Evolutionary conservation across 768 basidiomycete species (phyloP).

Genomic region (Lentinula lateritia): DNA sequence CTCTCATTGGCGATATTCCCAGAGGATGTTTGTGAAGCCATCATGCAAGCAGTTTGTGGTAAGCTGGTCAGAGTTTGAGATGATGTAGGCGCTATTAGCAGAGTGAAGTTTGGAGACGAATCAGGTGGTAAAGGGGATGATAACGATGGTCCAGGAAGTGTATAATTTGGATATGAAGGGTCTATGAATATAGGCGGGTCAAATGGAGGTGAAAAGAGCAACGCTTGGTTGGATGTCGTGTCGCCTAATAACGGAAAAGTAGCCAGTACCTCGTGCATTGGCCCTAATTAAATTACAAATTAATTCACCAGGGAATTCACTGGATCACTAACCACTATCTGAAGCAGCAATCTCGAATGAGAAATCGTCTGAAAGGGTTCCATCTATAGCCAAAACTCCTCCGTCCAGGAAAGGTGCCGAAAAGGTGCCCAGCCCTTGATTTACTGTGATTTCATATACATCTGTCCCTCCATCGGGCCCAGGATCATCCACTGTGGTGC

Average conservation of each 20-base stretch:
- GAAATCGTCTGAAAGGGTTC: conserved; percentile 22
- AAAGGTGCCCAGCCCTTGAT: conserved; percentile 48
- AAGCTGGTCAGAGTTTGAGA: conserved; percentile 27
- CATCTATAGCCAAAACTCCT: conserved; percentile 47
- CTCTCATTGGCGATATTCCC: conserved; percentile 38
- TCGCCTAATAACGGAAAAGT: conserved; percentile 61
- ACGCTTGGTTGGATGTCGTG: conserved; percentile 64
- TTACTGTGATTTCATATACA: conserved; percentile 42
- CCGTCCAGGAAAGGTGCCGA: conserved; percentile 39
- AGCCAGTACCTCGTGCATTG: conserved; percentile 40
- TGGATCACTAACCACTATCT: conserved; percentile 25
- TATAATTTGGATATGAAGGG: conserved; percentile 72
- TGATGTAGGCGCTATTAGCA: conserved; percentile 49
- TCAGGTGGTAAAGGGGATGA: conserved; percentile 37
- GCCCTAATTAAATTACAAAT: conserved; percentile 16
- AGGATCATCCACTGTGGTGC: conserved; percentile 28
- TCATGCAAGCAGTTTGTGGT: conserved; percentile 55
- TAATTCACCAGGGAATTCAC: neutral
- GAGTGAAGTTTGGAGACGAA: conserved; percentile 41
- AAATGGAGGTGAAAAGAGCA: conserved; percentile 66
- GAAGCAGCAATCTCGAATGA: conserved; percentile 60
- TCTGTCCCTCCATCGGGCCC: conserved; percentile 30
- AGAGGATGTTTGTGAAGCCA: conserved; percentile 32
- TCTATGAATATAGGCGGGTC: conserved; percentile 18
- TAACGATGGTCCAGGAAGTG: conserved; percentile 54